Base-by-base conservation (phyloP, 495 filamentous ascomycete species). In the Penicillium salamii region DNA sequence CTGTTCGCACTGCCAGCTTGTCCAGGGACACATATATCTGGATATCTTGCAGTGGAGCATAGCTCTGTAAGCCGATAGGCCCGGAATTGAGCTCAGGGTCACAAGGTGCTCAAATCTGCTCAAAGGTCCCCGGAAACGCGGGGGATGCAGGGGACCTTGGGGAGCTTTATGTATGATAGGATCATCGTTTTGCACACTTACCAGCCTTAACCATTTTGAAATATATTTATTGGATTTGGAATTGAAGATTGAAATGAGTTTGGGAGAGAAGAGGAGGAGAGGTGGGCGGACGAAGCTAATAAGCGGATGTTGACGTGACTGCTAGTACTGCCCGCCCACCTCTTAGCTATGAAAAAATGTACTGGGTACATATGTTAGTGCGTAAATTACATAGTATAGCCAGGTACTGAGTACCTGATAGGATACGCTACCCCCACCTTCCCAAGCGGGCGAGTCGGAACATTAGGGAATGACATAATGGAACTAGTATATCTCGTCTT, bases 181-280 rank as follows among this genome's bases (percentile, higher is more conserved):
- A n/a, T n/a, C n/a, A n/a, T n/a, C n/a, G n/a, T n/a, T n/a, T n/a
- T 0, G 33, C 15, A 12, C 53, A 83, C 90, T 67, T 80, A 95
- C 90, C 90, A 78, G 90, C 90, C 80, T 93, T 95, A 76, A 93
- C 90, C 90, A 95, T 95, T 81, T 79, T 92, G 84, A 78, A n/a
- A 66, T 66, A 69, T 67, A 64, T 52, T 67, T 19, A 48, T 13
- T 52, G 41, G 31, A 53, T 55, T 54, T 53, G 45, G 42, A 33
- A 35, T 46, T 51, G 44, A 29, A 45, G 18, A 44, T 39, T 32
- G 34, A 34, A 46, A 26, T 29, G 41, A 38, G 39, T 45, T 48
- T 51, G 42, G 41, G 41, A 39, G 21, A 36, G 39, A 42, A 41
- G 33, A 36, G 28, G 37, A 53, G 58, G 35, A 42, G 39, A 53